A percentile compares a stretch with the other conserved stretches of the same genome.
Evolutionary conservation across 202 grass and related monocot species (phyloP).

Genomic region (Carex arenaria): DNA sequence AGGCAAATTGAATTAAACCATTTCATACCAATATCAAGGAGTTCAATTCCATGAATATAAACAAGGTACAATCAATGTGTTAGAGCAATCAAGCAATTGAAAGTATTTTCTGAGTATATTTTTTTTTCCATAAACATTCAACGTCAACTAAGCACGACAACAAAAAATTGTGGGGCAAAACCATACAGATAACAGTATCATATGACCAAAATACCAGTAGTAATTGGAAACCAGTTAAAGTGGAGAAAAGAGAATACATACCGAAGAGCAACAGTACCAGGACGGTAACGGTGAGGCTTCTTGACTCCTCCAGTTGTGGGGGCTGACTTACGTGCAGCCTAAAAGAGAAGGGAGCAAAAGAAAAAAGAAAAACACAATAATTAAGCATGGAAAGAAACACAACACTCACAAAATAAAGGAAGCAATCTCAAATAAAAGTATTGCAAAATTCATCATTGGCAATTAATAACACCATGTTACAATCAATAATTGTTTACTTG

Average conservation of each 20-base stretch:
- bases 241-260: background rate
- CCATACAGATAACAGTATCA: background rate
- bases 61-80: background rate
- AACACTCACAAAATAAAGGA: background rate
- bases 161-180: background rate
- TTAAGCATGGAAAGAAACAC: background rate
- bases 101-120: background rate
- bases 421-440: background rate
- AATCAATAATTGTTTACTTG: background rate
- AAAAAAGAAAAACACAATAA: background rate
- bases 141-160: no score
- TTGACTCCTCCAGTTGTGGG: slow-evolving; percentile 55
- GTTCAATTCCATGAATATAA: background rate
- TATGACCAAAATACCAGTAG: background rate
- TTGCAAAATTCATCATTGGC: background rate
- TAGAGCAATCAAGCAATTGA: background rate
- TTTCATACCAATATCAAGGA: background rate
- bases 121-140: background rate
- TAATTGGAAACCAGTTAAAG: background rate
- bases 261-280: slow-evolving; percentile 52
- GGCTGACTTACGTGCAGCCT: slow-evolving; percentile 48
- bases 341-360: background rate
- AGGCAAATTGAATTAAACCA: background rate
- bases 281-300: slow-evolving; percentile 55
- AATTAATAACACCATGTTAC: background rate